Conservation (phyloP, 78 protist genomes). For the Dictyostelium intermedium region DNA sequence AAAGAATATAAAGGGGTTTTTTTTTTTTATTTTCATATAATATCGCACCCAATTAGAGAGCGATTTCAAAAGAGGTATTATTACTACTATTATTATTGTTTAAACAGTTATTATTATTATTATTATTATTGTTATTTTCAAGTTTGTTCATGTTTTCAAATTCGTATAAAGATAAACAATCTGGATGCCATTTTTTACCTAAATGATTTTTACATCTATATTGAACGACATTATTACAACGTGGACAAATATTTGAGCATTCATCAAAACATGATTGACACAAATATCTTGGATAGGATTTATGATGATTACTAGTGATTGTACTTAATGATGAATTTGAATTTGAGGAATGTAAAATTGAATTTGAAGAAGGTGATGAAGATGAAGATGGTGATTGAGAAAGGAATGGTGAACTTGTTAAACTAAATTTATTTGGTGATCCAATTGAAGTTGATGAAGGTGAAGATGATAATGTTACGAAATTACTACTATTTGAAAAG, state of each 20-base stretch:
- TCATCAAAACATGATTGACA: conserved; percentile 63
- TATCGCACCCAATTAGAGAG: not conserved
- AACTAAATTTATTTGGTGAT: conserved; percentile 7
- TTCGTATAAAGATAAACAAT: conserved; percentile 26
- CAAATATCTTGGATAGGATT: conserved; percentile 27
- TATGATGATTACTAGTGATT: not conserved
- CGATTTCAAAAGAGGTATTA: not conserved
- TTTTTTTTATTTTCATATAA: too few relatives aligned
- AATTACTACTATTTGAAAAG: conserved; percentile 3
- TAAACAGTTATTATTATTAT: not conserved
- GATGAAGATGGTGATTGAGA: not conserved
- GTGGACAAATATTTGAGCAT: conserved; percentile 49
- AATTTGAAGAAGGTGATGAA: not conserved
- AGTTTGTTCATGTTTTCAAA: not conserved
- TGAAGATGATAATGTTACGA: conserved; percentile 32
- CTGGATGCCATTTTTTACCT: conserved; percentile 71
- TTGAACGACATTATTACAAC: conserved; percentile 40
- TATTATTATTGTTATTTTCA: too few relatives aligned
- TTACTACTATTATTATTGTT: not conserved
- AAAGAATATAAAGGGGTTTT: not conserved
- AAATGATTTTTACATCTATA: conserved; percentile 59
- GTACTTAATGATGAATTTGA: not conserved
- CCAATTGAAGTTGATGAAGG: not conserved
- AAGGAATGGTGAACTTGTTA: not conserved
- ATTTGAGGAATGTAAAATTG: not conserved